A percentile compares a stretch with the other conserved stretches of the same genome.
Evolutionary conservation across 225 moss, liverwort and hornwort species (phyloP).

Genomic region (Marchantia paleacea): DNA sequence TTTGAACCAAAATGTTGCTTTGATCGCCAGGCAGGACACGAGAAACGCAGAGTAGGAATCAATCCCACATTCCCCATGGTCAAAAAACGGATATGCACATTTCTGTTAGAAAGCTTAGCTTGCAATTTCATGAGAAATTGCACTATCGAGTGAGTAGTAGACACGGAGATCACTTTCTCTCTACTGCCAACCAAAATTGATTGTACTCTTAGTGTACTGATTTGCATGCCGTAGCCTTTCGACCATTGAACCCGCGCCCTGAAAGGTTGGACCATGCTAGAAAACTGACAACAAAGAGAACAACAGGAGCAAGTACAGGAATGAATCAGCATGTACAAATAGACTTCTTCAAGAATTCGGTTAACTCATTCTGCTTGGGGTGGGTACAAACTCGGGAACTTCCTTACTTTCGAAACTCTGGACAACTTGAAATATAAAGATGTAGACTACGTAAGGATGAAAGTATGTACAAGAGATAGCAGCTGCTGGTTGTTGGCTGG

Average conservation of each 20-base stretch:
- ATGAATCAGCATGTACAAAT: not conserved
- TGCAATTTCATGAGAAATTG: too few species aligned
- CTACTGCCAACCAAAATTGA: not conserved
- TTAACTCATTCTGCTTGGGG: not conserved
- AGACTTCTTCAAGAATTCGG: not conserved
- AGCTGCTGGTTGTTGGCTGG: not conserved
- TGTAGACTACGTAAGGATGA: not conserved
- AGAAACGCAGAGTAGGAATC: too few species aligned
- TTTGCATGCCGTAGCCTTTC: not conserved
- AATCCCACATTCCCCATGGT: too few species aligned
- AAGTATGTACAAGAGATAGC: not conserved
- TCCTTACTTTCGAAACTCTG: not conserved
- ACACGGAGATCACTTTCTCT: too few species aligned
- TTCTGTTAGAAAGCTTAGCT: too few species aligned
- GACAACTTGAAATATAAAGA: not conserved
- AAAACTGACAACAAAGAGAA: not conserved
- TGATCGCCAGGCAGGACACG: too few species aligned
- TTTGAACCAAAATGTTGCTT: too few species aligned
- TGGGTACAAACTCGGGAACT: not conserved
- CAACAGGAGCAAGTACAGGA: not conserved
- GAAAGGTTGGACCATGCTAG: conserved; percentile 4
- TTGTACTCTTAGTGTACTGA: not conserved
- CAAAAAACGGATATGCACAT: too few species aligned
- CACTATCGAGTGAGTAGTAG: too few species aligned
- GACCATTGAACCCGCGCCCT: not conserved